Percentiles rank a stretch among this genome's conserved stretches.
Conservation (phyloP, 768 basidiomycete species). For the Chalciporus pseudorubinellus region DNA sequence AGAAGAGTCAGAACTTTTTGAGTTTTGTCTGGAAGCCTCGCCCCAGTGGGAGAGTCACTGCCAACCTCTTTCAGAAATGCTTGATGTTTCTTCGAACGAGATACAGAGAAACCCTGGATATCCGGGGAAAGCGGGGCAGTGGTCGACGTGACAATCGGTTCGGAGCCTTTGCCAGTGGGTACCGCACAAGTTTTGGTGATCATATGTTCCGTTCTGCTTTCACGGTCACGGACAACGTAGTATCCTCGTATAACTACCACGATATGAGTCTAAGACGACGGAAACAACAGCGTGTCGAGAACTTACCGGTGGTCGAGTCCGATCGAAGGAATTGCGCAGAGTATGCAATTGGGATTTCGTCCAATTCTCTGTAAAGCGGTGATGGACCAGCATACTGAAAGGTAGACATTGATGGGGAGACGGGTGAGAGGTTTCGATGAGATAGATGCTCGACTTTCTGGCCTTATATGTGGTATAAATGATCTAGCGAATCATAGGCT, state of each 20-base stretch:
- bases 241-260: slow-evolving; percentile 40
- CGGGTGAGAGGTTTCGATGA: not conserved
- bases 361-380: slow-evolving; percentile 30
- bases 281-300: not conserved
- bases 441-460: not conserved
- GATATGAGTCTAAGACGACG: not conserved
- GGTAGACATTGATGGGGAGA: slow-evolving; percentile 1
- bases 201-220: slow-evolving; percentile 42
- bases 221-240: slow-evolving; percentile 46
- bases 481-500: too few species aligned
- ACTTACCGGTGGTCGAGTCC: slow-evolving; percentile 2
- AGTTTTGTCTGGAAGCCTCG: too few species aligned
- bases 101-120: slow-evolving; percentile 39
- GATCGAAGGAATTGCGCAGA: slow-evolving; percentile 29
- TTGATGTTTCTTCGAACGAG: slow-evolving; percentile 36
- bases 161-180: slow-evolving; percentile 7
- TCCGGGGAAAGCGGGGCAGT: slow-evolving; percentile 21
- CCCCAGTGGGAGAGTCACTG: too few species aligned
- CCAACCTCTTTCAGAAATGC: slow-evolving; percentile 47
- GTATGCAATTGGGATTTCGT: slow-evolving; percentile 35
- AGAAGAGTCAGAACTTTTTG: too few species aligned
- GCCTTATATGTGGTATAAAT: not conserved
- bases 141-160: not conserved
- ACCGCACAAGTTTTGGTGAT: slow-evolving; percentile 38
- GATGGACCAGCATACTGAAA: slow-evolving; percentile 4